Evolutionary conservation across 345 rosid species (phyloP), one percentile per base, ranked within the genome.

Genomic region (Camelina hispida): DNA sequence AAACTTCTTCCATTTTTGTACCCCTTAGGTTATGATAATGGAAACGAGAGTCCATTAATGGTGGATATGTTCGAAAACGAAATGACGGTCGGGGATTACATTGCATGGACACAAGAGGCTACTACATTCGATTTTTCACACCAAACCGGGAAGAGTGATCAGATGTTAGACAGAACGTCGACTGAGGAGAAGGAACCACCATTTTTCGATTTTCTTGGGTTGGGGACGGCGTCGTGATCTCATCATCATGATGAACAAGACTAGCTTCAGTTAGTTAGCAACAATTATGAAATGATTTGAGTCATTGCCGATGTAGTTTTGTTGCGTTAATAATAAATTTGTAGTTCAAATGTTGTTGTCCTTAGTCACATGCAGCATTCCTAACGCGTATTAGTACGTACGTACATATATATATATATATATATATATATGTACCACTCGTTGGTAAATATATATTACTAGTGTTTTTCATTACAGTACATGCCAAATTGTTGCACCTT

Each of bases 181-280:
- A 48, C 51, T 4, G 62, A 64, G 6, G 38, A 69, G 59, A 66
- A 79, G 38, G 62, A 75, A 53, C 80, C 76, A 75, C 53, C 6
- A 2, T 80, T 71, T 42, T 69, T 70, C 55, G 83, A 80, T 75
- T 80, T 80, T 71, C 83, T 80, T 75, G 83, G 83, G 17, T 56
- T 80, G 13, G 83, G 77, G 52, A 60, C 67, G 16, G 63, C 34
- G 3, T 72, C 34, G 3, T 72, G 74, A 78, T 28, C 28, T 18
- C 53, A 4, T 28, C 28, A 62, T 70, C 66, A 47, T 18, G 37
- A 4, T 55, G 16, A 78, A 59, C 58, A 52, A n/a, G 55, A 51
- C 55, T 66, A 9, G 34, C n/a, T 37, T 53, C 4, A 68, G 46
- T 72, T 60, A 66, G 58, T 72, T 58, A 40, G 34, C 37, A 50